Conservation (phyloP, 441 rosid genomes). For the Iberis amara region DNA sequence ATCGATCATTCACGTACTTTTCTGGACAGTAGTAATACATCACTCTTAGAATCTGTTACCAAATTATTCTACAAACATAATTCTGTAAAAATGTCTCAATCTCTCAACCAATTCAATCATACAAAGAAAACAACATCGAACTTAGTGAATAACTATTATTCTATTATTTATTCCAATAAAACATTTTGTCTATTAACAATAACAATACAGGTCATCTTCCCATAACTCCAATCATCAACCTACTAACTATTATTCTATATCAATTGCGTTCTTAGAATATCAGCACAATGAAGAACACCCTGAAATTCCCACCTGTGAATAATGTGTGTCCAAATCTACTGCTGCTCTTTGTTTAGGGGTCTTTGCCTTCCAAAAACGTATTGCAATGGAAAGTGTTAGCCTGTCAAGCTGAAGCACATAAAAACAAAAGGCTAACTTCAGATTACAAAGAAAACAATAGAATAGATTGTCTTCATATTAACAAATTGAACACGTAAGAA, state of each 20-base stretch:
- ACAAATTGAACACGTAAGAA: constrained; percentile 12
- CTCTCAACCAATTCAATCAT: not conserved
- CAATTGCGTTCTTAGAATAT: not conserved
- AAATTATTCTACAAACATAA: not conserved
- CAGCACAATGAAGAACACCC: not conserved
- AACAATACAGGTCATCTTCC: not conserved
- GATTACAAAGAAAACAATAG: not conserved
- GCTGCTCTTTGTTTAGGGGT: constrained; percentile 90
- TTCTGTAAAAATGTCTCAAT: not conserved
- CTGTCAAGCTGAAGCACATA: constrained; percentile 50
- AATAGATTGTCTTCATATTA: not conserved
- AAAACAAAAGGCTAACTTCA: constrained; percentile 16
- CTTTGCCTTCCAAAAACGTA: constrained; percentile 82
- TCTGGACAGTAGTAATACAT: not conserved
- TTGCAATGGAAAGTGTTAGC: constrained; percentile 59
- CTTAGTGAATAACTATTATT: not conserved
- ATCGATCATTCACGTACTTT: not conserved
- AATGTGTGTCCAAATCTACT: constrained; percentile 96
- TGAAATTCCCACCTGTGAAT: constrained; percentile 47
- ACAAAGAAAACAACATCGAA: not conserved
- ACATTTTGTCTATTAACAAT: not conserved
- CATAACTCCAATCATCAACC: not conserved
- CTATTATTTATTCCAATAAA: not conserved
- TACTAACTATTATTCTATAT: not conserved
- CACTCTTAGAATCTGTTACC: not conserved